Evolutionary conservation across 2,329 filamentous ascomycete genomes (phyloP).

Genomic region (Diaporthe aspalathi): DNA sequence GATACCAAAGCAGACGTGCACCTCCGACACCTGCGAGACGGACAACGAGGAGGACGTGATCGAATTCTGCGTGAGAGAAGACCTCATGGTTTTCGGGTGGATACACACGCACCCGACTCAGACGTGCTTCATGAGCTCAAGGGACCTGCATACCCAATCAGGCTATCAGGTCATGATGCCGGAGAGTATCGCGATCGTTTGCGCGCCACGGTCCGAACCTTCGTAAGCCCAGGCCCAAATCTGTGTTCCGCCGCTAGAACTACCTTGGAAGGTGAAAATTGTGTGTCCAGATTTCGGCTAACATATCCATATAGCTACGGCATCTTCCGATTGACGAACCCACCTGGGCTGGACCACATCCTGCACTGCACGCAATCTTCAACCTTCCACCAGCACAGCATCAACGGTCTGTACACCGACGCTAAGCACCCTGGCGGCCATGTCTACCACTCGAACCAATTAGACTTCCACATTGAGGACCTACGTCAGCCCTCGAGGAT

Average conservation of each 20-base stretch:
- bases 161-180: slow-evolving; percentile 97
- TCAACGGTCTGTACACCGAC: slow-evolving; percentile 80
- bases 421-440: slow-evolving; percentile 75
- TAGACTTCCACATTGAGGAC: slow-evolving; percentile 71
- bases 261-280: neutral
- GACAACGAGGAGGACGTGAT: slow-evolving; percentile 87
- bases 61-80: slow-evolving; percentile 87
- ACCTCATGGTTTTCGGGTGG: slow-evolving; percentile 91
- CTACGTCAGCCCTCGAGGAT: slow-evolving; percentile 54
- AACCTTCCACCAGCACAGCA: slow-evolving; percentile 81
- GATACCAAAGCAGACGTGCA: slow-evolving; percentile 90
- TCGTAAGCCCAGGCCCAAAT: slow-evolving; percentile 65
- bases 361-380: slow-evolving; percentile 81
- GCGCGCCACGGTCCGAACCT: slow-evolving; percentile 82
- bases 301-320: slow-evolving; percentile 74
- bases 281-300: slow-evolving; percentile 1
- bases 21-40: slow-evolving; percentile 94
- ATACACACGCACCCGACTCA: slow-evolving; percentile 98
- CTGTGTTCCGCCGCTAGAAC: neutral
- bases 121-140: slow-evolving; percentile 96
- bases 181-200: slow-evolving; percentile 97
- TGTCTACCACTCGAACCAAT: slow-evolving; percentile 74
- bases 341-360: slow-evolving; percentile 88
- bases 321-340: slow-evolving; percentile 92
- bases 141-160: slow-evolving; percentile 92